Evolutionary conservation across 805 yeast genomes (phyloP).

Genomic region (Candida ponderosae): DNA sequence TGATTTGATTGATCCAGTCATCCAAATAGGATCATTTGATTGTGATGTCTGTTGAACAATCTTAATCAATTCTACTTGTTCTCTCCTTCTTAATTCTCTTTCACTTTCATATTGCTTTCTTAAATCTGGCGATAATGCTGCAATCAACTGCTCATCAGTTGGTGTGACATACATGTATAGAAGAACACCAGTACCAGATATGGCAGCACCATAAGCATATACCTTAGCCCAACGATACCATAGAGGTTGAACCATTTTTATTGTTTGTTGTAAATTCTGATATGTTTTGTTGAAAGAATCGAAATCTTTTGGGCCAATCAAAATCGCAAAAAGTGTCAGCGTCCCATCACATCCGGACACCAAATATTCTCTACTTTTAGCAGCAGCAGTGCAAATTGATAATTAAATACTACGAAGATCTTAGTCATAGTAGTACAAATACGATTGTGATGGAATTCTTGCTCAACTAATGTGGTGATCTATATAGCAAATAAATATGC

Average conservation of each 20-base stretch:
- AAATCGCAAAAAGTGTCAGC: no score
- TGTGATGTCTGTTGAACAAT: conserved; percentile 56
- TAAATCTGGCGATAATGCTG: conserved; percentile 74
- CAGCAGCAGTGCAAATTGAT: no score
- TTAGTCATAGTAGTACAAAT: no score
- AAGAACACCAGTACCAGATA: conserved; percentile 66
- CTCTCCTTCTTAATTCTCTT: conserved; percentile 51
- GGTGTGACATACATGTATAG: conserved; percentile 74
- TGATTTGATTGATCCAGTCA: conserved; percentile 58
- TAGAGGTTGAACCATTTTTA: conserved; percentile 30
- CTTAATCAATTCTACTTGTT: conserved; percentile 63
- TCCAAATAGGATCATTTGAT: conserved; percentile 78
- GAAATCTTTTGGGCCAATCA: no score
- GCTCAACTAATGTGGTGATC: no score
- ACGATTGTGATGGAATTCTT: no score
- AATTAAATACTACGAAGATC: no score
- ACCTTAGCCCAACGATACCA: conserved; percentile 57
- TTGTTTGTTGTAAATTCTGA: background rate
- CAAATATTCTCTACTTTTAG: no score
- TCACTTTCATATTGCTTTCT: conserved; percentile 66
- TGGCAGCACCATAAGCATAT: conserved; percentile 51
- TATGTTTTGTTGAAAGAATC: no score
- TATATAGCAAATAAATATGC: no score
- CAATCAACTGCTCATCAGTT: conserved; percentile 71
- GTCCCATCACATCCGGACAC: no score